These are phyloP conservation scores for Tetraselmis chui DNA, from an alignment of 139 green algal species.

Conservation along the genomic window DNA sequence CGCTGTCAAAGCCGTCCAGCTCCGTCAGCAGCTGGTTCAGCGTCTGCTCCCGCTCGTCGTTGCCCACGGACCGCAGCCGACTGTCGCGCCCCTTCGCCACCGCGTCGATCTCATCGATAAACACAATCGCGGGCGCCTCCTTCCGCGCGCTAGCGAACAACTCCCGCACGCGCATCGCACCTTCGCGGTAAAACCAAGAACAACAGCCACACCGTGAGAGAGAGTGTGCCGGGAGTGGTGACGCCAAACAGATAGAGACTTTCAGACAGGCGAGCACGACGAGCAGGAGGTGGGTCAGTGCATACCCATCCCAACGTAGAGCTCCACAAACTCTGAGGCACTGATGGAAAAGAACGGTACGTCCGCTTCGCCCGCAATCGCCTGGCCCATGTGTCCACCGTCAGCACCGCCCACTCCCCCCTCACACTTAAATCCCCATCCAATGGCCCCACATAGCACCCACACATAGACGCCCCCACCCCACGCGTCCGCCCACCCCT, in stretches of 20 bases:
- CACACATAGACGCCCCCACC: background rate
- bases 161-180: constrained; percentile 67
- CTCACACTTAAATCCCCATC: background rate
- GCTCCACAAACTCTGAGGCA: constrained; percentile 83
- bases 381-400: background rate
- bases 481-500: background rate
- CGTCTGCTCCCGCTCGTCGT: constrained; percentile 87
- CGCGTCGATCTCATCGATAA: constrained; percentile 91
- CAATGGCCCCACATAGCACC: background rate
- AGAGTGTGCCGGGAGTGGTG: no score
- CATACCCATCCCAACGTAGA: constrained; percentile 94
- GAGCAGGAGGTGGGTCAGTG: no score
- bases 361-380: constrained; percentile 57
- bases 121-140: constrained; percentile 81
- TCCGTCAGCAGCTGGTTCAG: constrained; percentile 90
- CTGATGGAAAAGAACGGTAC: constrained; percentile 80
- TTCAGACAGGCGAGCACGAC: no score
- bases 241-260: no score
- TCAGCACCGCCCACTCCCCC: background rate
- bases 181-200: no score
- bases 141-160: constrained; percentile 71
- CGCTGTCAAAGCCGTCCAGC: constrained; percentile 71
- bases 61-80: constrained; percentile 56
- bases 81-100: constrained; percentile 70
- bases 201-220: no score